Conservation (phyloP, 1,139 yeast species). For the Taphrina sp. region DNA sequence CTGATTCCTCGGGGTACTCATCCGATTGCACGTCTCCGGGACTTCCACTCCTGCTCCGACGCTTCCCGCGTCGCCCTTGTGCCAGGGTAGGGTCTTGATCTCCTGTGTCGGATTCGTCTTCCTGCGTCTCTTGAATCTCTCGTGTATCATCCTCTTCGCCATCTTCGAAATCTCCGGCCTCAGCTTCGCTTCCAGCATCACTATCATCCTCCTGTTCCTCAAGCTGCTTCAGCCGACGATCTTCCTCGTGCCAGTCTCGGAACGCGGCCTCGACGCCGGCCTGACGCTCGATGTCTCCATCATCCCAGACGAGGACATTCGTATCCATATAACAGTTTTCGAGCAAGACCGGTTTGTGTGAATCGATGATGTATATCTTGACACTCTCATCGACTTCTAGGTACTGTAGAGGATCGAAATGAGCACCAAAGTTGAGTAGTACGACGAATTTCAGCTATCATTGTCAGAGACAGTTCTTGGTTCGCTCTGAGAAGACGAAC, state of each 20-base stretch:
- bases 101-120: slow-evolving; percentile 42
- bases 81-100: slow-evolving; percentile 38
- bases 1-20: background rate
- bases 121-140: slow-evolving; percentile 40
- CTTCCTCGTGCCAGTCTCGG: slow-evolving; percentile 27
- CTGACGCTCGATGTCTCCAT: slow-evolving; percentile 66
- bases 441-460: slow-evolving; percentile 63
- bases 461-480: background rate
- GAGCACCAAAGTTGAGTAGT: slow-evolving; percentile 92
- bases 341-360: slow-evolving; percentile 94
- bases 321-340: slow-evolving; percentile 87
- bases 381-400: slow-evolving; percentile 50
- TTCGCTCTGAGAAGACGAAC: slow-evolving; percentile 1
- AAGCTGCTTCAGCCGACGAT: background rate
- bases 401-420: slow-evolving; percentile 78
- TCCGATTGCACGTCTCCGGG: background rate
- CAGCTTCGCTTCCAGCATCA: slow-evolving; percentile 2
- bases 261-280: slow-evolving; percentile 43
- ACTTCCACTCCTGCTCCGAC: slow-evolving; percentile 2
- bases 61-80: slow-evolving; percentile 9
- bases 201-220: slow-evolving; percentile 38
- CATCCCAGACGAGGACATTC: slow-evolving; percentile 81
- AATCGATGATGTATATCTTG: slow-evolving; percentile 78
- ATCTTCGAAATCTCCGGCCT: slow-evolving; percentile 38
- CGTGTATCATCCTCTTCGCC: slow-evolving; percentile 45